A percentile compares a stretch with the other conserved stretches of the same genome.
phyloP scores from a whole-genome alignment of 2,329 filamentous ascomycete genomes.

The Karstenula rhodostoma region DNA sequence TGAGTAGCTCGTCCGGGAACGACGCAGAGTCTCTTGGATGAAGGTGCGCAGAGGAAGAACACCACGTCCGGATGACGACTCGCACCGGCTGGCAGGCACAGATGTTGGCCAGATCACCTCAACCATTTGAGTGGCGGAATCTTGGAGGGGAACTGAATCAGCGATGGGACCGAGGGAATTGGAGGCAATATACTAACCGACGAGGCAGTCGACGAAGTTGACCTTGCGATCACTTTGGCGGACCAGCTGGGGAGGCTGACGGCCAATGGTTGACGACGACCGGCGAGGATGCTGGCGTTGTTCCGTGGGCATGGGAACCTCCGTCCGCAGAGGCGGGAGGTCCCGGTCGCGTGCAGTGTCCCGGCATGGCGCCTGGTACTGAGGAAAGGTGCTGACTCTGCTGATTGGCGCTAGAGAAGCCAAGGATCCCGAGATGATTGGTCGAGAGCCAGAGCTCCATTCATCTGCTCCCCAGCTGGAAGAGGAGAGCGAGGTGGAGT shows the following conservation, averaged over 20 bases:
- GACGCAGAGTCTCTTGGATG: constrained; percentile 94
- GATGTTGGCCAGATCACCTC: constrained; percentile 97
- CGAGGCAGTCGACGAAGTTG: constrained; percentile 94
- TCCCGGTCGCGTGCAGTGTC: constrained; percentile 38
- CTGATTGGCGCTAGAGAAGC: constrained; percentile 42
- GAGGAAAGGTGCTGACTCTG: constrained; percentile 47
- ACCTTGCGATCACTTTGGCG: constrained; percentile 92
- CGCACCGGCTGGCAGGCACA: constrained; percentile 77
- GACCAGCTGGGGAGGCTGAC: constrained; percentile 76
- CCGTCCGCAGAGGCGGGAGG: constrained; percentile 44
- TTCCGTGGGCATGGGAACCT: constrained; percentile 64
- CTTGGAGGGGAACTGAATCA: constrained; percentile 60
- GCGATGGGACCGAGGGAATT: constrained; percentile 45
- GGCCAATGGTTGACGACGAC: constrained; percentile 63
- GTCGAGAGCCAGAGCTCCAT: constrained; percentile 40
- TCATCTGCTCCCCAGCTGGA: constrained; percentile 57
- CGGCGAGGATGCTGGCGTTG: constrained; percentile 70
- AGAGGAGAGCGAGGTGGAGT: constrained; percentile 67
- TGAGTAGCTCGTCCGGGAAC: constrained; percentile 96
- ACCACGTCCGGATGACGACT: constrained; percentile 71
- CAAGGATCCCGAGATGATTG: constrained; percentile 29
- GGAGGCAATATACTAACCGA: constrained; percentile 74
- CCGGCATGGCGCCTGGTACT: constrained; percentile 49
- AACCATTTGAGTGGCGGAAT: constrained; percentile 96
- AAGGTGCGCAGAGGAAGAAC: constrained; percentile 92